Evolutionary conservation across 768 basidiomycete species (phyloP).

Genomic region (Mycena alexandri): DNA sequence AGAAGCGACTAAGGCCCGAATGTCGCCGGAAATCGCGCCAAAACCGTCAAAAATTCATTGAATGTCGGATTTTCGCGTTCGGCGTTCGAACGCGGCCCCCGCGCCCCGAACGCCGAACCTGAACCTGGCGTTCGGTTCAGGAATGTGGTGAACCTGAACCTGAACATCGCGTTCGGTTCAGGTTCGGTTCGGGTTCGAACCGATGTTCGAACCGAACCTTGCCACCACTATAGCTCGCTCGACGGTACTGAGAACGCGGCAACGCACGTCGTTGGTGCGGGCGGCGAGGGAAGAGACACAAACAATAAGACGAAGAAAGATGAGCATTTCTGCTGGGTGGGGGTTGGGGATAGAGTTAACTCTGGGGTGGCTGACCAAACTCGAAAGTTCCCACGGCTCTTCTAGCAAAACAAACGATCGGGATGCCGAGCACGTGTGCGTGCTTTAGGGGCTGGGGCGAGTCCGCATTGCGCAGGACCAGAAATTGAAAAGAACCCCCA

Average conservation of each 20-base stretch:
- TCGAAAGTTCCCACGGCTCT: neutral
- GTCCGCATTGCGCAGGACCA: neutral
- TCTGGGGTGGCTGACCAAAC: neutral
- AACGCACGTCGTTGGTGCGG: neutral
- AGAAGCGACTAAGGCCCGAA: too few species aligned
- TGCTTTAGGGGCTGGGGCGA: neutral
- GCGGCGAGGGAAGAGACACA: neutral
- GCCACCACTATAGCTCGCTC: too few species aligned
- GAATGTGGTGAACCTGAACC: too few species aligned
- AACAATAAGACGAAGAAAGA: neutral
- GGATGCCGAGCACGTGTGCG: neutral
- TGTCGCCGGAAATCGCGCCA: too few species aligned
- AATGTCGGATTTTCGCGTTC: too few species aligned
- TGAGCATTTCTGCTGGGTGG: neutral
- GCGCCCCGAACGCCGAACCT: too few species aligned
- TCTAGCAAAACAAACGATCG: neutral
- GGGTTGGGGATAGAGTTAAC: neutral
- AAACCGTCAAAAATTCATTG: too few species aligned
- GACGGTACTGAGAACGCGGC: neutral
- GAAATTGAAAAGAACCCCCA: neutral
- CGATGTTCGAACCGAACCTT: too few species aligned
- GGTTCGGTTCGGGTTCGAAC: too few species aligned
- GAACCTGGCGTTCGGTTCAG: too few species aligned
- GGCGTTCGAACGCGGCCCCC: too few species aligned
- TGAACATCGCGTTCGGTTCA: too few species aligned